Evolutionary conservation across 768 basidiomycete species (phyloP), one percentile per base, ranked within the genome.

Genomic region (Jaapia argillacea): DNA sequence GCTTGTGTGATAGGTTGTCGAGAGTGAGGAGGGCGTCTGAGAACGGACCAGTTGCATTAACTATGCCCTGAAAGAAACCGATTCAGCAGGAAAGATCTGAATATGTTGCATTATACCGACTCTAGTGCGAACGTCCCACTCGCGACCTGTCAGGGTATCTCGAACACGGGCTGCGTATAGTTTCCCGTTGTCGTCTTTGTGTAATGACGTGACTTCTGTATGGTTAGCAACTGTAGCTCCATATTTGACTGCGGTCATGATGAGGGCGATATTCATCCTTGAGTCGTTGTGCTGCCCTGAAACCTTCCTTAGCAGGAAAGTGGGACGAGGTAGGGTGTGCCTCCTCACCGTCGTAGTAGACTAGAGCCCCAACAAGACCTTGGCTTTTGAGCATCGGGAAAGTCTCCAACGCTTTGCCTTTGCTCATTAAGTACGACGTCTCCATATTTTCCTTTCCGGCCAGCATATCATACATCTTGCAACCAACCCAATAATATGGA

Each of bases 371-470:
- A 24, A 92, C 90, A 7, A 97, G 73, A 3, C 91, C 91, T 4
- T 96, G 82, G 24, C 70, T 71, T 61, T 98, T 97, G 48, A 99
- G 73, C 88, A 94, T 96, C 0, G 94, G 94, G 69, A 98, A 99
- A 0, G 85, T 79, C 57, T 96, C 91, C 18, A 97, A 66, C 0
- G 94, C 91, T 57, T 92, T 90, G 7, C 87, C 86, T 56, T 85
- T 90, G 56, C 81, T 85, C 88, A 99, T 93, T 50, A 96, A 70
- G 62, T 98, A 98, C 5, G 90, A 90, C 1, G 76, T 72, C 62
- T 92, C 90, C 90, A 96, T 96, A 60, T 97, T 97, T 61, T 96
- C 89, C 60, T 85, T 85, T 0, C 94, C 94, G 5, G 94, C 94
- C 16, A 99, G 70, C 24, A 96, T 31, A 58, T 99, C 94, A 66